Evolutionary conservation across 768 basidiomycete genomes (phyloP).

Genomic region (Lentinula guzmanii): DNA sequence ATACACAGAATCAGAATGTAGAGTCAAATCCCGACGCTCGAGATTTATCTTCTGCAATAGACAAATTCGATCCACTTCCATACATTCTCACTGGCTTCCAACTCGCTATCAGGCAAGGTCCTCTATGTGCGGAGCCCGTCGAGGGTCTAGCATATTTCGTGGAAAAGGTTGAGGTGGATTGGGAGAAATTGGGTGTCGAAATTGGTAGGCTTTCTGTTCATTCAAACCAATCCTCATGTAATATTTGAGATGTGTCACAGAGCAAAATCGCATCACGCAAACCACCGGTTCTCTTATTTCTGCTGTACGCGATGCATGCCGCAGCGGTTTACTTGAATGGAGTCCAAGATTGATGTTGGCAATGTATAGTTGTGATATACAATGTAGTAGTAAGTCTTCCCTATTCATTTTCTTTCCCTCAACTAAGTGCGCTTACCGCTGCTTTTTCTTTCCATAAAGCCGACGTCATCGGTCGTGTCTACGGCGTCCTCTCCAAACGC

Average conservation of each 20-base stretch:
- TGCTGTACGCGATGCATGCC: slow-evolving; percentile 82
- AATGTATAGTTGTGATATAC: slow-evolving; percentile 99
- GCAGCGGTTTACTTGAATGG: slow-evolving; percentile 91
- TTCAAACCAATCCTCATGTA: no score
- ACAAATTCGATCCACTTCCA: slow-evolving; percentile 42
- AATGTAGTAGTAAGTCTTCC: slow-evolving; percentile 78
- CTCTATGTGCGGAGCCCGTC: slow-evolving; percentile 91
- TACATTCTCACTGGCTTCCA: slow-evolving; percentile 90
- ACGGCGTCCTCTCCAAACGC: slow-evolving; percentile 88
- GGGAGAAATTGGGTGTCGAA: slow-evolving; percentile 54
- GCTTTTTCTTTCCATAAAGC: slow-evolving; percentile 35
- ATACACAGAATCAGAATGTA: background rate
- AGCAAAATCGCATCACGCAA: slow-evolving; percentile 75
- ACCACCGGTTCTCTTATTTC: slow-evolving; percentile 90
- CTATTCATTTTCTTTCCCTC: slow-evolving; percentile 7
- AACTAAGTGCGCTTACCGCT: background rate
- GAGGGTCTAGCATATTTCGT: slow-evolving; percentile 91
- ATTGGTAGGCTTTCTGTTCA: slow-evolving; percentile 39
- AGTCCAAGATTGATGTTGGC: slow-evolving; percentile 95
- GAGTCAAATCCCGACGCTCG: slow-evolving; percentile 20
- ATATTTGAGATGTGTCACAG: slow-evolving; percentile 28
- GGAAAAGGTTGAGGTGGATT: slow-evolving; percentile 65
- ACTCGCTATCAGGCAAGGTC: slow-evolving; percentile 90
- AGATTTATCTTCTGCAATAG: slow-evolving; percentile 49
- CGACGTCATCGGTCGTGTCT: slow-evolving; percentile 96